Base-by-base conservation (phyloP, 225 moss, liverwort and hornwort species). In the Antitrichia curtipendula region DNA sequence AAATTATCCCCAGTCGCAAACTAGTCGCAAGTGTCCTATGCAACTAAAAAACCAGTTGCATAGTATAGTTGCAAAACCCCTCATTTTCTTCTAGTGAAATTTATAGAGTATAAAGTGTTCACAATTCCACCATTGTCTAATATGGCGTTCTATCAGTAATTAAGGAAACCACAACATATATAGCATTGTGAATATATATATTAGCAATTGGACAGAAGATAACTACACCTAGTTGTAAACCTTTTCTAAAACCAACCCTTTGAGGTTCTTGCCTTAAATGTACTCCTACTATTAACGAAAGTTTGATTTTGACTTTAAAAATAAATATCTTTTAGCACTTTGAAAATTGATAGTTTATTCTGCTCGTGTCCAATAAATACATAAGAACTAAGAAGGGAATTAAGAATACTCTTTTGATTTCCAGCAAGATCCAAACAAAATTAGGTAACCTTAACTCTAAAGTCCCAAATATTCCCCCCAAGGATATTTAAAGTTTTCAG, bases 401-500 rank as follows among this genome's bases (percentile, higher is more conserved):
- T 1, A 8, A 40, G 1, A 25, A 25, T 40, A 13, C 0, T 40
- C 69, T 40, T 69, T 69, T 40, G 40, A 69, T 24, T 40, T 69
- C 5, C 24, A 69, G 36, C 1, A 65, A 65, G 20, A 65, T 65
- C 6, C 20, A 65, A 69, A 3, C 5, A 24, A 69, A 69, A 69
- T 13, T 38, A 68, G 22, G 12, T n/a, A 4, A 22, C 38, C 22
- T 16, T 38, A 68, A 7, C 1, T 2, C 23, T 38, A 13, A 13
- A 23, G 13, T 68, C 8, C 1, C 2, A 13, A 38, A 2, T 7
- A 23, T 38, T 38, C 1, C n/a, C 8, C 23, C 7, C 2, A 1
- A 0, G 0, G 2, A 8, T 0, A 38, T 2, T 68, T 38, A 2
- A 68, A 38, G 1, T 23, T 68, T 68, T 23, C 2, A 13, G 8